A percentile compares a stretch with the other conserved stretches of the same genome.
These are phyloP conservation scores for Ascochyta clinopodiicola DNA, from an alignment of 2,329 filamentous ascomycete genomes.

Conservation along the genomic window DNA sequence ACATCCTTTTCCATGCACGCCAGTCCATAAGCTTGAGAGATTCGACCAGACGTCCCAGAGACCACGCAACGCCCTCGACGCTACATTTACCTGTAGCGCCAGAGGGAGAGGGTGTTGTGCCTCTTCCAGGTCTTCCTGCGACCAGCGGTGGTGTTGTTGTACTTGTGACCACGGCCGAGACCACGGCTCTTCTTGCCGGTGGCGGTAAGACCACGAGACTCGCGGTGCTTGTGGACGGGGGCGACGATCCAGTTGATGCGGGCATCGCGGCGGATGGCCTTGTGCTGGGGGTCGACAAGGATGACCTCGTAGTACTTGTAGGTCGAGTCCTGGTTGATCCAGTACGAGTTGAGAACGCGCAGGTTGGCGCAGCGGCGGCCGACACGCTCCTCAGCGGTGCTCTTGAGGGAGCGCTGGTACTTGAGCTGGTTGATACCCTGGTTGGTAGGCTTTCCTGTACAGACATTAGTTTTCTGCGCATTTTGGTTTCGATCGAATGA, in stretches of 20 bases:
- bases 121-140: constrained; percentile 99
- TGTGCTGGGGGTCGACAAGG: constrained; percentile 99
- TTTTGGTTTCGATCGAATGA: constrained; percentile 8
- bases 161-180: constrained; percentile 98
- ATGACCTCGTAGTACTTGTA: constrained; percentile 99
- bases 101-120: constrained; percentile 99
- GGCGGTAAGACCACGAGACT: constrained; percentile 93
- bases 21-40: constrained; percentile 41
- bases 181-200: constrained; percentile 99
- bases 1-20: constrained; percentile 45
- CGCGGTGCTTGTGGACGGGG: constrained; percentile 99
- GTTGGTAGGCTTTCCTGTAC: constrained; percentile 98
- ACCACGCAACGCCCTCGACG: constrained; percentile 37
- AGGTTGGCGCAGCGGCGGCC: constrained; percentile 98
- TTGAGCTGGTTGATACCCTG: constrained; percentile 99
- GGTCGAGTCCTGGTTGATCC: constrained; percentile 99
- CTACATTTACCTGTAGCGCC: constrained; percentile 84
- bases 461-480: constrained; percentile 30
- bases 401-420: constrained; percentile 98
- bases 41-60: constrained; percentile 41
- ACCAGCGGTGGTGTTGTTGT: constrained; percentile 97
- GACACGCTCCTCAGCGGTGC: constrained; percentile 99
- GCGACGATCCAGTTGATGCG: constrained; percentile 99
- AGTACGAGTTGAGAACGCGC: constrained; percentile 99
- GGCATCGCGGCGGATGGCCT: constrained; percentile 98